These are phyloP conservation scores for Penicillium mononematosum DNA, from an alignment of 495 filamentous ascomycete species.

Conservation along the genomic window DNA sequence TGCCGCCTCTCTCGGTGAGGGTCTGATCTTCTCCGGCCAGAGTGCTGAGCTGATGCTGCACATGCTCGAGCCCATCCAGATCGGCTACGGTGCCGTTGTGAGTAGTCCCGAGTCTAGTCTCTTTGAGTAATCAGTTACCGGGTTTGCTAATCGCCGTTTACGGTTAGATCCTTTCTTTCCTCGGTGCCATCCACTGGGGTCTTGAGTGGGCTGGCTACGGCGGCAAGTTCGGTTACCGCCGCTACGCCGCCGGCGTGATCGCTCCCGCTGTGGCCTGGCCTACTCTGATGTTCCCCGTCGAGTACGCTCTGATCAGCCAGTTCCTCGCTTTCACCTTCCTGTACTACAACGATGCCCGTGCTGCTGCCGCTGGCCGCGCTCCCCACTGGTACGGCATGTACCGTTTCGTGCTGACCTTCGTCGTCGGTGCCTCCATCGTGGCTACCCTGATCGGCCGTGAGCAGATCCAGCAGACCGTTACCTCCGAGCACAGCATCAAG, in stretches of 20 bases:
- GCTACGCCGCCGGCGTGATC: slow-evolving; percentile 80
- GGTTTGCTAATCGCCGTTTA: slow-evolving; percentile 11
- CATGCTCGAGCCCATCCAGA: slow-evolving; percentile 83
- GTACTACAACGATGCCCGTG: slow-evolving; percentile 83
- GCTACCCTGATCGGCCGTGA: slow-evolving; percentile 82
- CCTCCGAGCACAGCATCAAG: slow-evolving; percentile 46
- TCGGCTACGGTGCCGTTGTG: slow-evolving; percentile 90
- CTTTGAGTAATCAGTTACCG: not conserved
- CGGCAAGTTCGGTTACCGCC: slow-evolving; percentile 66
- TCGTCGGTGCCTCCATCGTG: slow-evolving; percentile 87
- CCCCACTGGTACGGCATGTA: slow-evolving; percentile 91
- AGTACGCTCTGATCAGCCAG: slow-evolving; percentile 87
- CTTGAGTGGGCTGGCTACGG: slow-evolving; percentile 76
- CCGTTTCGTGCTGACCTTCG: slow-evolving; percentile 91
- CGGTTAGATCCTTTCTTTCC: slow-evolving; percentile 82
- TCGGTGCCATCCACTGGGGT: slow-evolving; percentile 96
- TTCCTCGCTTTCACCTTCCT: slow-evolving; percentile 86
- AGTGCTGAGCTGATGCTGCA: slow-evolving; percentile 73
- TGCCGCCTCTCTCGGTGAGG: slow-evolving; percentile 55
- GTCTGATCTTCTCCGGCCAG: slow-evolving; percentile 64
- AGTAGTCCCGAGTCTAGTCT: slow-evolving; percentile 31
- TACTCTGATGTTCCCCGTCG: slow-evolving; percentile 78
- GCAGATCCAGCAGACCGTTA: slow-evolving; percentile 65
- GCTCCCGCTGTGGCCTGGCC: slow-evolving; percentile 91
- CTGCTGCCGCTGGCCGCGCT: slow-evolving; percentile 74